Evolutionary conservation across 257 asterid species (phyloP), one percentile per base, ranked within the genome.

Genomic region (Leptodermis oblonga): DNA sequence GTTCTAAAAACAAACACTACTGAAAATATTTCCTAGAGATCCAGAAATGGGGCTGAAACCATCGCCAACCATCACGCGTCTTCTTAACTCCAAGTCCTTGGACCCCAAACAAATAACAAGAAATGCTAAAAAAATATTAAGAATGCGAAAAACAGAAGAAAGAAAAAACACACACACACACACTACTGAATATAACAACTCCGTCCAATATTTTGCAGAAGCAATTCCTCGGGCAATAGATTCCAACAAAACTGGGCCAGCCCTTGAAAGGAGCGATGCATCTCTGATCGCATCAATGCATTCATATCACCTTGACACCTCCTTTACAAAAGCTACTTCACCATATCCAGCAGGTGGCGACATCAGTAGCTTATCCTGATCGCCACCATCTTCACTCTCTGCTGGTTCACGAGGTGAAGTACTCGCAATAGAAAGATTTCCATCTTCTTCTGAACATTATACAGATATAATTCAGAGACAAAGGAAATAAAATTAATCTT

Each of bases 371-470:
- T 78, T 83, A 23, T 80, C 83, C 61, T 78, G 83, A 70, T 80
- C 83, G n/a, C n/a, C n/a, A 43, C 74, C 82, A 33, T 83, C 87
- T 4, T 83, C 87, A n/a, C 83, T 80, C 52, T 80, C 85, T 69
- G 78, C 63, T 58, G 70, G 78, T 4, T 78, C 83, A 8, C 71
- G 73, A 33, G 79, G 74, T 1, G 85, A 69, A 58, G 65, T 49
- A 43, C 74, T 72, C 0, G 87, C 59, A 36, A 68, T 46, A 26
- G 87, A 80, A 30, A 69, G 77, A 49, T 71, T 80, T 22, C 78
- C 85, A 46, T 83, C 87, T 56, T 83, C 87, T 34, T 83, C 85
- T 75, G 71, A 51, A 45, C 23, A 39, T 1, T 30, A 66, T 48
- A 42, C 41, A 42, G 39, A 30, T 23, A 30, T 23, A 42, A 56